Base-by-base conservation (phyloP, 495 filamentous ascomycete genomes). In the Lasiosphaeriaceae sp. region DNA sequence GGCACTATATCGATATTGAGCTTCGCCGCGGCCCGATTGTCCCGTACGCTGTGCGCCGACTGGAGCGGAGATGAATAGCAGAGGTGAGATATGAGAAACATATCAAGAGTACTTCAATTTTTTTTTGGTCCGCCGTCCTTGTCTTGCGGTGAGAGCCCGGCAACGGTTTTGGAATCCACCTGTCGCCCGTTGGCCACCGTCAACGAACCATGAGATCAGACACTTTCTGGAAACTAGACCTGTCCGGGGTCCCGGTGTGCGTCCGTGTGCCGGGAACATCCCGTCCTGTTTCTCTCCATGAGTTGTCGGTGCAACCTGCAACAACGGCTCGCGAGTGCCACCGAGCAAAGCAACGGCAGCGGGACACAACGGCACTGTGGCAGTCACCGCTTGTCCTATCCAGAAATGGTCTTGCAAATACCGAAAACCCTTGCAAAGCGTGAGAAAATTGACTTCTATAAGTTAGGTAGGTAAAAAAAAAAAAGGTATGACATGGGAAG, bases 281-380 rank as follows among this genome's bases (percentile, higher is more conserved):
- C 48, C 48, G 48, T 51, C n/a, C 14, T 17, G 39, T 17, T 43
- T 43, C 39, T 31, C 9, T 43, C 39, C 39, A 14, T 47, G 45
- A 47, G 20, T 24, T 14, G 16, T 50, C 22, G 19, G 47, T 51
- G 48, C 39, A 43, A 21, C 48, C n/a, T 34, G 48, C 48, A 51
- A 4, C 12, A 46, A 26, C 45, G 45, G 45, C 45, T 26, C 20
- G 45, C 11, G 17, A 22, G 20, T 7, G 45, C 20, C 20, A 26
- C n/a, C 45, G 19, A 47, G 45, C 19, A 21, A 12, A 47, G 19
- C 45, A 19, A 21, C 45, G 5, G 45, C 11, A 47, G n/a, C n/a
- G 12, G 39, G 3, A 17, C 39, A 17, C n/a, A 47, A 22, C 45
- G 45, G 11, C 20, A 22, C 11, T 4, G 19, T 47, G 45, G n/a